Evolutionary conservation across 2,329 filamentous ascomycete species (phyloP).

Genomic region (Ophiosphaerella korrae): DNA sequence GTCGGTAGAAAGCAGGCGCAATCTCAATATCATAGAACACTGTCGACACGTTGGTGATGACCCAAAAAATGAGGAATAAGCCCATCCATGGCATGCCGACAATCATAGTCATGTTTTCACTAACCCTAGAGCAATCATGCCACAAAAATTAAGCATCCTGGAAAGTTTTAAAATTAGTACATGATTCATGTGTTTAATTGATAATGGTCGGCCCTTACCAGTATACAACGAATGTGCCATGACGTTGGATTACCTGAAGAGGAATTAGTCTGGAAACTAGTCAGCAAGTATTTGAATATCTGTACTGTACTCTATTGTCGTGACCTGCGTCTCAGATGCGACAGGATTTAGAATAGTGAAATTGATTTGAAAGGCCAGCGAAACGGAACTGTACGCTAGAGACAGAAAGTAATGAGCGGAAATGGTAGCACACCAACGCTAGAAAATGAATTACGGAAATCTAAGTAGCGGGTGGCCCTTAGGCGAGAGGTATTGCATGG

Average conservation of each 20-base stretch:
- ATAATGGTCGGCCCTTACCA: conserved; percentile 37
- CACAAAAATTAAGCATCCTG: conserved; percentile 64
- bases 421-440: conserved; percentile 63
- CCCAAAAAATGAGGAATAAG: conserved; percentile 70
- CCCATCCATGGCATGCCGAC: conserved; percentile 66
- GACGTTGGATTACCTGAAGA: conserved; percentile 55
- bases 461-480: conserved; percentile 63
- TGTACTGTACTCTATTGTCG: conserved; percentile 28
- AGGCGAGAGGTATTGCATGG: conserved; percentile 62
- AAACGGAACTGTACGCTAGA: conserved; percentile 67
- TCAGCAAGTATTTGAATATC: background rate
- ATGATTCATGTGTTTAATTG: no score
- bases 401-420: conserved; percentile 66
- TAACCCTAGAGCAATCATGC: conserved; percentile 67
- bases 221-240: conserved; percentile 65
- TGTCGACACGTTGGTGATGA: conserved; percentile 68
- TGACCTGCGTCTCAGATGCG: conserved; percentile 52
- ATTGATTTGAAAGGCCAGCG: conserved; percentile 66
- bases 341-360: conserved; percentile 54
- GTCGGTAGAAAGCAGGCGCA: conserved; percentile 63
- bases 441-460: conserved; percentile 63
- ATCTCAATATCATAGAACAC: conserved; percentile 65
- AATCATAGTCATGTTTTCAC: conserved; percentile 69
- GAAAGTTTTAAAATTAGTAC: no score
- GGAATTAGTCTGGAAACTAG: background rate